Base-by-base conservation (phyloP, 2,329 filamentous ascomycete species). In the Fusarium veterinarium region DNA sequence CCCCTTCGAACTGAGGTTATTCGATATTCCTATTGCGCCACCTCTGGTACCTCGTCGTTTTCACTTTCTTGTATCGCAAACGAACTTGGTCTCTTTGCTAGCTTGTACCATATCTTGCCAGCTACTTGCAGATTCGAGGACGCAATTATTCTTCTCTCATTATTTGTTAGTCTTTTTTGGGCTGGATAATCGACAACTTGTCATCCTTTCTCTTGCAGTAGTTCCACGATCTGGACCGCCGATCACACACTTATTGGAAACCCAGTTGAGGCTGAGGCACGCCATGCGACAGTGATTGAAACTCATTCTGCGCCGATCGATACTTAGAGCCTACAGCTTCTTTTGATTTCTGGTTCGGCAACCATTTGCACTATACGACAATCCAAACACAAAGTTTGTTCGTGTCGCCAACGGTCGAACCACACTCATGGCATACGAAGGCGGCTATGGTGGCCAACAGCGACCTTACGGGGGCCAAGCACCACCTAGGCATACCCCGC, bases 351-450 rank as follows among this genome's bases (percentile, higher is more conserved):
- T 37, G 53, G 48, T 37, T 64, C 38, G 38, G 23, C 60, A 53
- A 65, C 31, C 35, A 42, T 35, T 35, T 35, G 17, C n/a, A 25
- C 13, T 41, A 60, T 35, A 42, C 42, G 25, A 44, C 38, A 63
- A 73, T 42, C 33, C 17, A 31, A 38, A 55, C 31, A 31, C 35
- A 30, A 45, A 35, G 10, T 45, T 63, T 31, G 35, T 62, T 35
- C 33, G 38, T 37, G n/a, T 61, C 56, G 38, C 20, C 58, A 38
- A 52, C 58, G 48, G 44, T 42, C 38, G 51, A 71, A 48, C 52
- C 57, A 46, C 41, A 57, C 44, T 37, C 20, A 89, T 89, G 87
- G 85, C 87, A 49, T 88, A 88, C 76, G 84, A 87, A 69, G 83
- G 82, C 68, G 84, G 74, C n/a, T 78, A 78, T 67, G 81, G 82